A percentile compares a stretch with the other conserved stretches of the same genome.
Conservation (phyloP, 768 basidiomycete species). For the Termitomyces sp. region DNA sequence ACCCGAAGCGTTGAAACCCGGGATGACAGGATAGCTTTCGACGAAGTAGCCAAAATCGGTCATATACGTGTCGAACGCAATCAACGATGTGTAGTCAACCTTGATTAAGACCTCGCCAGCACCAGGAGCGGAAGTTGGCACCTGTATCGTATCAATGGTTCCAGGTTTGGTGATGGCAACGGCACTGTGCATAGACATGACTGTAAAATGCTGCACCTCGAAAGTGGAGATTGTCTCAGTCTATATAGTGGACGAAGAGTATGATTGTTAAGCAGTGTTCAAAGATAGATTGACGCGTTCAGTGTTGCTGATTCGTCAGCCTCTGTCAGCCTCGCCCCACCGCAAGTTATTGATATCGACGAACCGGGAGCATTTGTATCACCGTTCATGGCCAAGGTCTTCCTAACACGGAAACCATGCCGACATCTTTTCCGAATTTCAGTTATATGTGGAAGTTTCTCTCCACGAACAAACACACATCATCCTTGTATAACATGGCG, state of each 20-base stretch:
- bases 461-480: not conserved
- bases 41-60: constrained; percentile 24
- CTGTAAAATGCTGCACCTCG: not conserved
- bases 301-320: not conserved
- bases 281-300: not conserved
- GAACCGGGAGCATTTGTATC: not conserved
- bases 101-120: constrained; percentile 30
- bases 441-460: not conserved
- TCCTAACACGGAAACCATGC: not conserved
- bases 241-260: not conserved
- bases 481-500: too few relatives aligned
- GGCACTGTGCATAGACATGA: constrained; percentile 35
- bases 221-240: not conserved
- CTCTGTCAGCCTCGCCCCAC: not conserved
- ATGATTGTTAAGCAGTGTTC: not conserved
- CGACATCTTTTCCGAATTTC: not conserved
- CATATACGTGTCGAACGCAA: constrained; percentile 34
- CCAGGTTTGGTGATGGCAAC: constrained; percentile 33
- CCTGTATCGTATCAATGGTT: constrained; percentile 27
- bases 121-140: constrained; percentile 26
- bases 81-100: constrained; percentile 30
- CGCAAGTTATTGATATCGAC: not conserved
- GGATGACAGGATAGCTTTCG: constrained; percentile 23
- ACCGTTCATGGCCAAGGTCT: not conserved
- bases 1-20: constrained; percentile 34